Evolutionary conservation across 148 eudicot genomes (phyloP), one percentile per base, ranked within the genome.

Genomic region (Chenopodium album): DNA sequence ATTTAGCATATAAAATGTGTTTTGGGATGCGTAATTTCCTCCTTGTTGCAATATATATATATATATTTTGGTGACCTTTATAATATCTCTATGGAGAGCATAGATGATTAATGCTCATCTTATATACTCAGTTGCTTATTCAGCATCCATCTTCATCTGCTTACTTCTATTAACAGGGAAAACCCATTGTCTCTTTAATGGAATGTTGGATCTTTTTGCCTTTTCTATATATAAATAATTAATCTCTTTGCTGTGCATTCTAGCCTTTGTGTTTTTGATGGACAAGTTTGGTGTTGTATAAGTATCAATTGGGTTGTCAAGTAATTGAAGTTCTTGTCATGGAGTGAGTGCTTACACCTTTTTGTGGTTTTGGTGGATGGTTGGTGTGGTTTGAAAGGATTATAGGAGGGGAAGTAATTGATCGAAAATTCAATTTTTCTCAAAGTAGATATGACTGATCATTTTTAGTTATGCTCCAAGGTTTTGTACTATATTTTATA

Each of bases 401-500:
- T 29, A 17, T 6, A 52, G 28, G 50, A 23, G 78, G 60, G 32
- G 26, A 73, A 62, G 44, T 32, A 19, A 19, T 67, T 69, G 48
- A 20, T 46, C 11, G n/a, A 67, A 48, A 54, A 12, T 54, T 84
- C 56, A 62, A 50, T 70, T 6, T 20, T 13, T 80, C 28, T 60
- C 63, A 62, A 50, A 62, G 32, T 63, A 69, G 62, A 28, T 59
- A 0, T 79, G 20, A 62, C 9, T 32, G 76, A 44, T 46, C 50
- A 59, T 31, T 75, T 48, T 63, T 76, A 70, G 83, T 56, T 76
- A 59, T 83, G 62, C 52, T 52, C 73, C 54, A 22, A 44, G 77
- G 63, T 34, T 65, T 68, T 37, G 63, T 78, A 41, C 52, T 84
- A 1, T 78, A 26, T 44, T 80, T 78, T 77, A 72, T 80, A 50